These are phyloP conservation scores for Phoma sp. DNA, from an alignment of 2,329 filamentous ascomycete species.

Conservation along the genomic window DNA sequence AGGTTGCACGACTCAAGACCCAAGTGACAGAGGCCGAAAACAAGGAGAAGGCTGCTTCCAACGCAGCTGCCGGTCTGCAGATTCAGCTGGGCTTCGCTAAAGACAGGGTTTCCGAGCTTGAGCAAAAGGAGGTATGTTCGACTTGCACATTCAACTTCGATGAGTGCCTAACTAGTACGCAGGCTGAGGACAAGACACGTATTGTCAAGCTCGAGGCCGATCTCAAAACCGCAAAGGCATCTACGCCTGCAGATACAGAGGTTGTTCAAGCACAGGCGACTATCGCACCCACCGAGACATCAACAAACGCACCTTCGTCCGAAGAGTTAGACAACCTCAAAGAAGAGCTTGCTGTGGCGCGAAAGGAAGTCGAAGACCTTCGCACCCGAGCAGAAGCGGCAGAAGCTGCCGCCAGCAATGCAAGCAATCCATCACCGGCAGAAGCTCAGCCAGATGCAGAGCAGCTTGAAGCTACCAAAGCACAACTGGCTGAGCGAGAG, in stretches of 20 bases:
- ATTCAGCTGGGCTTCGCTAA: constrained; percentile 61
- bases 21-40: constrained; percentile 40
- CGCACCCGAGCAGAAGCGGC: constrained; percentile 46
- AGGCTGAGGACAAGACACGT: constrained; percentile 51
- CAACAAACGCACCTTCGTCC: constrained; percentile 12
- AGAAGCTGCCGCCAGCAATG: constrained; percentile 17
- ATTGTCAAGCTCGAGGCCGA: constrained; percentile 47
- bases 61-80: constrained; percentile 45
- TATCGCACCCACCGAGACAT: constrained; percentile 5
- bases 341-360: constrained; percentile 53
- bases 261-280: constrained; percentile 20
- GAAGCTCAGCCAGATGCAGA: constrained; percentile 59
- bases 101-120: constrained; percentile 68
- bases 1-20: constrained; percentile 47
- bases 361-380: constrained; percentile 56
- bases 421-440: constrained; percentile 14
- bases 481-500: constrained; percentile 42
- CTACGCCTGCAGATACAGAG: constrained; percentile 24
- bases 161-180: constrained; percentile 20
- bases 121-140: constrained; percentile 62
- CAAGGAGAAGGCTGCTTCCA: constrained; percentile 49
- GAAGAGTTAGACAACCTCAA: constrained; percentile 32
- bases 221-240: constrained; percentile 36
- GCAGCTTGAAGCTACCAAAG: constrained; percentile 49
- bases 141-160: neutral